Conservation (phyloP, 768 basidiomycete species). For the Chiua virens region DNA sequence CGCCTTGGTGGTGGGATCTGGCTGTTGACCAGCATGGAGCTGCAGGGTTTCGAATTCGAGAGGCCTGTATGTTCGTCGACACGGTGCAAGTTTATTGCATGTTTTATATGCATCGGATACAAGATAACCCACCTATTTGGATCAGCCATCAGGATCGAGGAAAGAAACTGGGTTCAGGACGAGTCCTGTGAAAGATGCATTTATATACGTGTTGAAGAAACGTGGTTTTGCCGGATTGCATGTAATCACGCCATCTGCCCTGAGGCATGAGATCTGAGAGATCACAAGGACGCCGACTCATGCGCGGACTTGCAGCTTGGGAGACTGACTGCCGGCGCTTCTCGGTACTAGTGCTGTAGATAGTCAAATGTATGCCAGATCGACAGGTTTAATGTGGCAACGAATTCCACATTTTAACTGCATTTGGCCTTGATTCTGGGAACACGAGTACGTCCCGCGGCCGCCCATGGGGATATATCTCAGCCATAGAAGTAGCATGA, state of each 20-base stretch:
- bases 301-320: no score
- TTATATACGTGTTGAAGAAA: background rate
- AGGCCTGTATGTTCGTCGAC: constrained; percentile 20
- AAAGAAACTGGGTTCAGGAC: background rate
- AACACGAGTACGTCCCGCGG: no score
- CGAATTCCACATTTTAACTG: no score
- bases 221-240: background rate
- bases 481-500: no score
- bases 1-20: constrained; percentile 54
- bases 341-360: no score
- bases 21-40: constrained; percentile 58
- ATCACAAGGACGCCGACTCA: no score
- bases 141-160: constrained; percentile 20
- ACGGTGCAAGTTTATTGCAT: background rate
- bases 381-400: no score
- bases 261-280: no score
- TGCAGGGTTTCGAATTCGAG: constrained; percentile 64
- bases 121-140: constrained; percentile 18
- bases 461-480: no score
- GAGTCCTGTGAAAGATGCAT: background rate
- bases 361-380: no score
- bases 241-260: constrained; percentile 11
- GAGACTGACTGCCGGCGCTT: no score
- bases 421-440: no score
- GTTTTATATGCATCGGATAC: background rate